These are phyloP conservation scores for Orbilia ellipsospora DNA, from an alignment of 2,329 filamentous ascomycete genomes.

Conservation along the genomic window DNA sequence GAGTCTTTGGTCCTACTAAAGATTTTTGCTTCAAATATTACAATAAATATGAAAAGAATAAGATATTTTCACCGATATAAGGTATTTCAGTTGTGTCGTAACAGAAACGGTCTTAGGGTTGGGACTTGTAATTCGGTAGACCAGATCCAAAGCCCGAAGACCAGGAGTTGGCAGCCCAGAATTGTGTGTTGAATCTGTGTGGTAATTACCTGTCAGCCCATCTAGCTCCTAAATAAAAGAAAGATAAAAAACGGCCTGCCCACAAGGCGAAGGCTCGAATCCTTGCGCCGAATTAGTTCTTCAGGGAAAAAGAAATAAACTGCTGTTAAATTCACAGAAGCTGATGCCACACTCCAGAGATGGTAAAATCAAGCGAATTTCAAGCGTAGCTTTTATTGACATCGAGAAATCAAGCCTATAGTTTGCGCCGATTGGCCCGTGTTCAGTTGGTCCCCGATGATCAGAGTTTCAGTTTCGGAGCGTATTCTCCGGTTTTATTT, in stretches of 20 bases:
- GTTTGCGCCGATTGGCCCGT: constrained; percentile 28
- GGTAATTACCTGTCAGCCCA: constrained; percentile 8
- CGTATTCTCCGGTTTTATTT: too few relatives aligned
- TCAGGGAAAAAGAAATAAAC: constrained; percentile 23
- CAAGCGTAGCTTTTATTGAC: not conserved
- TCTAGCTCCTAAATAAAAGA: not conserved
- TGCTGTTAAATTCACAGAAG: not conserved
- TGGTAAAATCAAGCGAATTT: constrained; percentile 20
- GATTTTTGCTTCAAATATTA: constrained; percentile 25
- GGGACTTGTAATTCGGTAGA: constrained; percentile 18
- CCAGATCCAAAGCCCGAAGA: constrained; percentile 24
- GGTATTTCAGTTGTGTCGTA: not conserved
- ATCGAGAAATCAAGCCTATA: not conserved
- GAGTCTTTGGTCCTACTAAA: constrained; percentile 26
- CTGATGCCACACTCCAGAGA: not conserved
- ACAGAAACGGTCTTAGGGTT: constrained; percentile 19
- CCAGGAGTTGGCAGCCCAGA: not conserved
- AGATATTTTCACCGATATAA: not conserved
- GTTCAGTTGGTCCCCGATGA: constrained; percentile 13
- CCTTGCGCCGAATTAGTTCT: constrained; percentile 14
- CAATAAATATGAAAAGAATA: constrained; percentile 11
- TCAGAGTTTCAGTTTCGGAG: constrained; percentile 24
- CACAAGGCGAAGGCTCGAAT: constrained; percentile 39
- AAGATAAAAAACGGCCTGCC: not conserved
- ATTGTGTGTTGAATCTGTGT: constrained; percentile 38